Base-by-base conservation (phyloP, 176 grass and related monocot species). In the Aegilops bicornis region DNA sequence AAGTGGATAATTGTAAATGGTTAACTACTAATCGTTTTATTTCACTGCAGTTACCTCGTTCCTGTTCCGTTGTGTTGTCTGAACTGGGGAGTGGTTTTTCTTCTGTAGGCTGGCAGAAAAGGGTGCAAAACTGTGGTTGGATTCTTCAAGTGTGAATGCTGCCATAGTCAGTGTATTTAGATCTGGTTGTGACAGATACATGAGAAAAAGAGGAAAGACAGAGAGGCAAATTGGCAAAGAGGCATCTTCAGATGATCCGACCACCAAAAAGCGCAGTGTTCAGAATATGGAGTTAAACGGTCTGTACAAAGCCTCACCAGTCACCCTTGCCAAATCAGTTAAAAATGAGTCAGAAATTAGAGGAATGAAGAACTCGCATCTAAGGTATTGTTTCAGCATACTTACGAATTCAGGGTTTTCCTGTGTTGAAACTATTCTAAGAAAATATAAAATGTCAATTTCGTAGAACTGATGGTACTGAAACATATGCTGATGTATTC, bases 271-370 rank as follows among this genome's bases (percentile, higher is more conserved):
- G 58, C 39, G 58, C 67, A 73, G n/a, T 87, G 76, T 77, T 79
- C 45, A 77, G 35, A 85, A 83, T 87, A 68, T 73, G 69, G 73
- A 30, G 35, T 63, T 86, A 76, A 87, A 86, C 89, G 86, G 42
- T 61, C 4, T 98, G 65, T 92, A 83, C 89, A 90, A 89, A 86
- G 84, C 82, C 87, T 98, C 93, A 48, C 96, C 96, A 61, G 89
- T 95, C 67, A 80, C 91, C 43, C 78, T 94, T 80, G 88, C 93
- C 19, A 98, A 98, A 80, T 82, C 96, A 69, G 79, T 95, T 59
- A 98, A 98, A 89, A 98, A 98, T 84, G 86, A 91, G 60, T 88
- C 96, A 85, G 96, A 98, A 70, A 86, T 95, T 91, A 86, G 89
- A 42, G 96, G 96, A 84, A 95, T 98, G 96, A 90, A 87, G 68